phyloP scores from a whole-genome alignment of 1,284 basidiomycete species.

The Takashimella tepidaria region DNA sequence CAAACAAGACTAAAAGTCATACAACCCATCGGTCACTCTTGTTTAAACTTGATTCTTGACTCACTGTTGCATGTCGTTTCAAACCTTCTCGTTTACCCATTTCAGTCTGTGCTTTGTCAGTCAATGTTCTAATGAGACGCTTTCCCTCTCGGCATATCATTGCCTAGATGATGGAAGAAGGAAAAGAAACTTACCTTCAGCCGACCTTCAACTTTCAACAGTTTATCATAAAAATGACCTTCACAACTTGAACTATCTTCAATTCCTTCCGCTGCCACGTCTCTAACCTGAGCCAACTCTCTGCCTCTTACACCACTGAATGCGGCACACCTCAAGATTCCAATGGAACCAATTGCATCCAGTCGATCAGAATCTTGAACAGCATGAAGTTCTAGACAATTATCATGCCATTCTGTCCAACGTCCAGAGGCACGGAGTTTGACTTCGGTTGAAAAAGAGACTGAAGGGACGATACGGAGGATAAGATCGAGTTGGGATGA shows the following conservation, averaged over 20 bases:
- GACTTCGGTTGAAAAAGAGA: conserved; percentile 82
- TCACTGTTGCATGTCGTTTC: conserved; percentile 65
- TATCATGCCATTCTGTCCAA: conserved; percentile 66
- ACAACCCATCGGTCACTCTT: background rate
- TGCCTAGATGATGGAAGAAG: background rate
- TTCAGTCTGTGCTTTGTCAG: conserved; percentile 51
- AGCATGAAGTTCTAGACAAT: conserved; percentile 76
- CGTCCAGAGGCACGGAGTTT: conserved; percentile 55
- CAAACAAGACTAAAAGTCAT: conserved; percentile 1
- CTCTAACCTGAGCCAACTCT: conserved; percentile 5
- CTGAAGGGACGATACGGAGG: conserved; percentile 65
- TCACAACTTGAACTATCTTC: conserved; percentile 56
- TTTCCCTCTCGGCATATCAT: background rate
- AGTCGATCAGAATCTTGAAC: conserved; percentile 90
- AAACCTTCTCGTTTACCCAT: conserved; percentile 64
- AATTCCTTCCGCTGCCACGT: conserved; percentile 38
- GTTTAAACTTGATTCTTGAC: conserved; percentile 31
- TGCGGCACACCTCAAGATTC: conserved; percentile 79
- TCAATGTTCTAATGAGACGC: too few species aligned
- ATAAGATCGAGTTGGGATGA: conserved; percentile 27
- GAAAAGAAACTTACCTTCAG: conserved; percentile 60
- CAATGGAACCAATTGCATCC: conserved; percentile 87
- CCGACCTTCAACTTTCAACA: conserved; percentile 64
- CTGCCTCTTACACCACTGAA: conserved; percentile 56
- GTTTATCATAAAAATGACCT: conserved; percentile 82